Conservation (phyloP, 2,329 filamentous ascomycete species). For the Pseudocercospora ulei region DNA sequence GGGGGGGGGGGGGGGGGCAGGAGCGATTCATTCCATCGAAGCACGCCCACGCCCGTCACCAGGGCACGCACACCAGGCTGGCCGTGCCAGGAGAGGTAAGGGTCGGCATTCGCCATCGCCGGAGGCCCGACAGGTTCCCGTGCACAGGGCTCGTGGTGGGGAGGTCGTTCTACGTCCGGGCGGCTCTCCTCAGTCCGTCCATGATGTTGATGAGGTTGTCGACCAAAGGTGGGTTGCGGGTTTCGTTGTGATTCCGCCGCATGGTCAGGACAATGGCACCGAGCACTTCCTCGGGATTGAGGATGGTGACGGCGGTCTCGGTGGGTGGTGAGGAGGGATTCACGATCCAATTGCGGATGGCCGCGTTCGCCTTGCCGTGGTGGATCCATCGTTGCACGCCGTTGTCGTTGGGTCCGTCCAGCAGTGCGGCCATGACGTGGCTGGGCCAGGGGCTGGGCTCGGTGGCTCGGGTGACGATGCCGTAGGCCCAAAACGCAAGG, state of each 20-base stretch:
- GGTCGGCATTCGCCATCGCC: no score
- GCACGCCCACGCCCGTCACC: no score
- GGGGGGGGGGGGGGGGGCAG: background rate
- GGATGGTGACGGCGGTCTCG: slow-evolving; percentile 34
- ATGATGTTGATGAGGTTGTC: slow-evolving; percentile 58
- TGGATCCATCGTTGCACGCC: slow-evolving; percentile 40
- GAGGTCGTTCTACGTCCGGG: slow-evolving; percentile 24
- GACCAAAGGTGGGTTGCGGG: slow-evolving; percentile 49
- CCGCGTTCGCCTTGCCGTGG: slow-evolving; percentile 31
- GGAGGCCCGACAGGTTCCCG: background rate
- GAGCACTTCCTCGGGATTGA: slow-evolving; percentile 52
- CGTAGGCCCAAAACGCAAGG: slow-evolving; percentile 60
- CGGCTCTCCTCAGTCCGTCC: slow-evolving; percentile 43
- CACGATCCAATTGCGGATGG: slow-evolving; percentile 25
- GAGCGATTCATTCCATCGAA: no score
- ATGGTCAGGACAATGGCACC: slow-evolving; percentile 50
- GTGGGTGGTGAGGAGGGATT: slow-evolving; percentile 16
- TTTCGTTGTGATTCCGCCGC: slow-evolving; percentile 43
- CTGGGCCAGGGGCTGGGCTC: slow-evolving; percentile 37
- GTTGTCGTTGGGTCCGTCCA: slow-evolving; percentile 49
- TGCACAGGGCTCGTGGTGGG: background rate
- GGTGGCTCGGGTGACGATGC: slow-evolving; percentile 42
- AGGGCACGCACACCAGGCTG: no score
- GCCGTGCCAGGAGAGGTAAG: no score
- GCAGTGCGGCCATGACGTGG: slow-evolving; percentile 38